These are phyloP conservation scores for Raffaelea deltoideospora DNA, from an alignment of 2,329 filamentous ascomycete species.

Conservation along the genomic window DNA sequence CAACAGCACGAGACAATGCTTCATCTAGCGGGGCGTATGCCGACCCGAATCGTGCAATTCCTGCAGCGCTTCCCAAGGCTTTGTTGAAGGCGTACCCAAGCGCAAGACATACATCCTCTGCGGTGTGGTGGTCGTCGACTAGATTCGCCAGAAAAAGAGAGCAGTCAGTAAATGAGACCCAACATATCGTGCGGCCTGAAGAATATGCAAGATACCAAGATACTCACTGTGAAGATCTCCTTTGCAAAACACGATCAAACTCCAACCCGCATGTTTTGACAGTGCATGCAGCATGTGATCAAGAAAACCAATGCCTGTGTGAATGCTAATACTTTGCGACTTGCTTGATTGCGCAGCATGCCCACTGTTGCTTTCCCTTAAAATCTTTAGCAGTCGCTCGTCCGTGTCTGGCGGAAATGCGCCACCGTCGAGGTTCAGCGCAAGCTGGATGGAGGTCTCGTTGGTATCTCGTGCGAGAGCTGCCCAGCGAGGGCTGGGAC, in stretches of 20 bases:
- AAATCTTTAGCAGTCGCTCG: slow-evolving; percentile 30
- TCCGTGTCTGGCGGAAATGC: slow-evolving; percentile 52
- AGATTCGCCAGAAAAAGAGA: background rate
- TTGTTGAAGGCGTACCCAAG: slow-evolving; percentile 72
- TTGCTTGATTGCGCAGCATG: slow-evolving; percentile 78
- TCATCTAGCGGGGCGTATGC: slow-evolving; percentile 93
- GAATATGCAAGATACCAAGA: background rate
- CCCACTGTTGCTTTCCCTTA: slow-evolving; percentile 29
- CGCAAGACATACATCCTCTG: slow-evolving; percentile 88
- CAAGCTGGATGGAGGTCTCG: slow-evolving; percentile 92
- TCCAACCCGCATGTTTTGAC: slow-evolving; percentile 93
- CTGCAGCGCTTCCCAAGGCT: slow-evolving; percentile 62
- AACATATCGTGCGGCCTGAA: too few relatives aligned
- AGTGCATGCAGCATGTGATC: slow-evolving; percentile 98
- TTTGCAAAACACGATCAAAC: slow-evolving; percentile 63
- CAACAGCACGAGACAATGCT: slow-evolving; percentile 80
- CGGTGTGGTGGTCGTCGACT: slow-evolving; percentile 98
- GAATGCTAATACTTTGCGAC: slow-evolving; percentile 72
- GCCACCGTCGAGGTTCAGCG: slow-evolving; percentile 87
- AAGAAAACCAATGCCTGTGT: slow-evolving; percentile 92
- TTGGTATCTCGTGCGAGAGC: slow-evolving; percentile 82
- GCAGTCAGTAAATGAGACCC: background rate
- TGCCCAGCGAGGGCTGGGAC: slow-evolving; percentile 43
- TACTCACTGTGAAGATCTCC: slow-evolving; percentile 79
- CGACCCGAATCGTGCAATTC: slow-evolving; percentile 78